Percentiles rank a stretch among this genome's conserved stretches.
Conservation (phyloP, 2,329 filamentous ascomycete species). For the Fusarium bactridioides region DNA sequence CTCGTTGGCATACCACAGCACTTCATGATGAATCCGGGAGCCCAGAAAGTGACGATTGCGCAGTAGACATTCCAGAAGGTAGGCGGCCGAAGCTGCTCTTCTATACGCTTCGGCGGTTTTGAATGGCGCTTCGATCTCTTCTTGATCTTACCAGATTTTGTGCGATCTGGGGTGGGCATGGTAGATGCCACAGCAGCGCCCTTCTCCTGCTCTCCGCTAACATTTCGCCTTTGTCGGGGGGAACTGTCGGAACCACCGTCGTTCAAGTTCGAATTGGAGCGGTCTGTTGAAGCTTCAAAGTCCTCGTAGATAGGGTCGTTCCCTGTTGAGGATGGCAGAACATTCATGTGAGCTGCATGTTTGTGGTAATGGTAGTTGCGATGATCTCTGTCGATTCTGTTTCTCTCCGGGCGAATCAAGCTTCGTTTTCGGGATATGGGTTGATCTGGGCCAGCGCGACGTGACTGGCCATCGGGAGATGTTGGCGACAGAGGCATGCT, state of each 20-base stretch:
- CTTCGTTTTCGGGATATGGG: conserved; percentile 77
- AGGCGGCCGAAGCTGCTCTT: conserved; percentile 76
- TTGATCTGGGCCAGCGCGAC: conserved; percentile 43
- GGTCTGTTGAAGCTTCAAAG: conserved; percentile 69
- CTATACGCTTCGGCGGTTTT: conserved; percentile 60
- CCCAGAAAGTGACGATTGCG: conserved; percentile 93
- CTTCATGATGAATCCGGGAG: conserved; percentile 81
- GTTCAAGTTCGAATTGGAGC: conserved; percentile 56
- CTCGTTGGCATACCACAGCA: conserved; percentile 88
- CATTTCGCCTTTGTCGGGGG: conserved; percentile 48
- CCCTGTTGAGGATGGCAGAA: conserved; percentile 89
- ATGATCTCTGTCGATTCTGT: conserved; percentile 83
- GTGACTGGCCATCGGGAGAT: conserved; percentile 43
- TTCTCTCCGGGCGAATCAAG: conserved; percentile 87
- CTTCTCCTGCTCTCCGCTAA: conserved; percentile 47
- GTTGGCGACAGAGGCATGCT: conserved; percentile 62
- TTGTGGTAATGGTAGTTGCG: conserved; percentile 96
- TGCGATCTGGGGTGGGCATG: conserved; percentile 49
- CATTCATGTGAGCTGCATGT: conserved; percentile 92
- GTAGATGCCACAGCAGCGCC: conserved; percentile 37
- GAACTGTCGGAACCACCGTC: conserved; percentile 57
- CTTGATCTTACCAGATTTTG: conserved; percentile 69
- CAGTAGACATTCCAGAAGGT: conserved; percentile 97
- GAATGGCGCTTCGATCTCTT: conserved; percentile 59
- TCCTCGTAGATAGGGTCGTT: conserved; percentile 89